Evolutionary conservation across 306 rosid genomes (phyloP).

Genomic region (Cucumis hystrix): DNA sequence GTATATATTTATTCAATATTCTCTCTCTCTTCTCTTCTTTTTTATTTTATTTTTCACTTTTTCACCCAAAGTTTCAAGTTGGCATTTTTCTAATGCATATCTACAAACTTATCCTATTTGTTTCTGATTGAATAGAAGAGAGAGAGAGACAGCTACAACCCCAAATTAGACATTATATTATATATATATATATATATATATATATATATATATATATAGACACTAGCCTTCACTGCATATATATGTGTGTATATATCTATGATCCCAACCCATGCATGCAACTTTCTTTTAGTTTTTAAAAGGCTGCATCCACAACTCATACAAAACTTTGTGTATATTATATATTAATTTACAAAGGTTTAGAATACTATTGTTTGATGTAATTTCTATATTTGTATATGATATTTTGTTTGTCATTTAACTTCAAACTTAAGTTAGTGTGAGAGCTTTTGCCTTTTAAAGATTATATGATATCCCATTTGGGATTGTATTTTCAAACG

Average conservation of each 20-base stretch:
- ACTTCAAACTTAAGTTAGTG: background rate
- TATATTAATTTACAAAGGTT: constrained; percentile 11
- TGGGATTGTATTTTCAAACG: background rate
- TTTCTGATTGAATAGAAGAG: background rate
- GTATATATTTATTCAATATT: background rate
- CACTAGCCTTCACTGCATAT: no score
- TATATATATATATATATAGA: background rate
- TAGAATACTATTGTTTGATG: background rate
- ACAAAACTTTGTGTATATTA: constrained; percentile 55
- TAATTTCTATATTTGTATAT: background rate
- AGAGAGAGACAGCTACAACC: background rate
- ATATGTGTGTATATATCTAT: no score
- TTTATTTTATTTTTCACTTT: background rate
- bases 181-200: no score
- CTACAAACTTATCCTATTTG: background rate
- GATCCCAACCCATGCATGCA: constrained; percentile 32
- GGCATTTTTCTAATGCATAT: background rate
- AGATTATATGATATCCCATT: background rate
- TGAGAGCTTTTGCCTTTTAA: background rate
- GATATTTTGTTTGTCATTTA: background rate
- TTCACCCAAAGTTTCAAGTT: background rate
- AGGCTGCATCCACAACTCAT: constrained; percentile 52
- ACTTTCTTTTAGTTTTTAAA: constrained; percentile 50
- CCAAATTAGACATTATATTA: background rate
- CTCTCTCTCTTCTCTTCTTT: constrained; percentile 9